Conservation (phyloP, 2,329 filamentous ascomycete genomes). For the Exophiala xenobiotica region DNA sequence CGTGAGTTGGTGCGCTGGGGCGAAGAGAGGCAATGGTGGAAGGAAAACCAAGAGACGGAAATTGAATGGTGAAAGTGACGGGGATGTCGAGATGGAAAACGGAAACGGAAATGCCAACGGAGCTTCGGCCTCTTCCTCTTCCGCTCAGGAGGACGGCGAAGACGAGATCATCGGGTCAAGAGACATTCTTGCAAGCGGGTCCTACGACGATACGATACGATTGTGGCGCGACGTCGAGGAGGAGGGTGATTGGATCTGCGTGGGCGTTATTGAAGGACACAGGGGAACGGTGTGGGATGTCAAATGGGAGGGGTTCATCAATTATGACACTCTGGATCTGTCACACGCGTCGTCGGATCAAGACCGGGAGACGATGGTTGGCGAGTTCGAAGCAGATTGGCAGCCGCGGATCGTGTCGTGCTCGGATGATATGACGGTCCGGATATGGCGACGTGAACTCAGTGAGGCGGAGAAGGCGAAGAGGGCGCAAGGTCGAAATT, state of each 20-base stretch:
- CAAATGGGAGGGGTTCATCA: constrained; percentile 56
- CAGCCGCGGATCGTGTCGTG: constrained; percentile 69
- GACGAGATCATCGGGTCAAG: constrained; percentile 23
- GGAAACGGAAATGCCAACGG: constrained; percentile 4
- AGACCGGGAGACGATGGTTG: constrained; percentile 1
- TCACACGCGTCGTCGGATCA: constrained; percentile 4
- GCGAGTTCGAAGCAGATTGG: constrained; percentile 36
- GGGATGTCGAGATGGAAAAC: constrained; percentile 20
- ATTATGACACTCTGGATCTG: constrained; percentile 17
- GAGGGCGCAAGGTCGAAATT: constrained; percentile 9
- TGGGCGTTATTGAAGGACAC: constrained; percentile 77
- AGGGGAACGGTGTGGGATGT: constrained; percentile 86
- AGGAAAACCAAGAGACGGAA: constrained; percentile 16
- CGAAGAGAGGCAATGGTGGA: constrained; percentile 13
- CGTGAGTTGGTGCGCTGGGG: constrained; percentile 82
- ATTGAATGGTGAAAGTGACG: constrained; percentile 4
- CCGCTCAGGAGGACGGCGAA: constrained; percentile 16
- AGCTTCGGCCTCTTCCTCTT: neutral
- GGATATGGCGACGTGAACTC: constrained; percentile 71
- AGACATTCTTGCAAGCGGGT: constrained; percentile 81
- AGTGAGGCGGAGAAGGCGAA: constrained; percentile 51
- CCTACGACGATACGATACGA: constrained; percentile 88
- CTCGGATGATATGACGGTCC: constrained; percentile 77
- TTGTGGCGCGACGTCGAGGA: constrained; percentile 69
- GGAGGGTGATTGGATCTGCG: constrained; percentile 95